Conservation (phyloP, 2,329 filamentous ascomycete species). For the Trichoderma afroharzianum region DNA sequence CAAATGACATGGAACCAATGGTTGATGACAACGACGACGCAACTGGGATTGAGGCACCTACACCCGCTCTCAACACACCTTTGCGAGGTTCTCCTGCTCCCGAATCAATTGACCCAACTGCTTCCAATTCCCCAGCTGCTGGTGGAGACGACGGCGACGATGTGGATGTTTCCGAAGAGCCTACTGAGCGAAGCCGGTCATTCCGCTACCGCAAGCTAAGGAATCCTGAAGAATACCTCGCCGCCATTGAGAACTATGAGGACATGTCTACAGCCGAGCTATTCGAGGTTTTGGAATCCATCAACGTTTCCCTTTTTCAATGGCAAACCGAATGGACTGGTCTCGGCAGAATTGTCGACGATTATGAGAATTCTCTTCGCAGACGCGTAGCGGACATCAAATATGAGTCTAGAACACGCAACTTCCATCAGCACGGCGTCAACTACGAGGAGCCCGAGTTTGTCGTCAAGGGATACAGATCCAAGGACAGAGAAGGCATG, state of each 20-base stretch:
- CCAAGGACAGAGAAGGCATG: slow-evolving; percentile 41
- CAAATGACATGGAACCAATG: slow-evolving; percentile 19
- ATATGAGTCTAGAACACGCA: slow-evolving; percentile 43
- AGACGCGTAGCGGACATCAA: slow-evolving; percentile 48
- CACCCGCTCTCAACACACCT: slow-evolving; percentile 38
- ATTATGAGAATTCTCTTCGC: slow-evolving; percentile 54
- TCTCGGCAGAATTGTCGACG: slow-evolving; percentile 49
- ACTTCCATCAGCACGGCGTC: slow-evolving; percentile 38
- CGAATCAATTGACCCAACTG: slow-evolving; percentile 37
- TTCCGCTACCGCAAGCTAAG: slow-evolving; percentile 50
- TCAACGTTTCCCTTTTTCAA: slow-evolving; percentile 44
- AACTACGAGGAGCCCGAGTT: slow-evolving; percentile 51
- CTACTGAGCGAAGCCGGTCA: slow-evolving; percentile 27
- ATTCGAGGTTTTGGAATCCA: slow-evolving; percentile 41
- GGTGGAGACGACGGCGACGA: slow-evolving; percentile 37
- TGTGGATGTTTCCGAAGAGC: slow-evolving; percentile 34
- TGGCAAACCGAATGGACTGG: slow-evolving; percentile 55
- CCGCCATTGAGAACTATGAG: slow-evolving; percentile 48
- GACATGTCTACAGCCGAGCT: slow-evolving; percentile 46
- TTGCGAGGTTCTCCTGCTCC: slow-evolving; percentile 37
- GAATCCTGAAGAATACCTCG: slow-evolving; percentile 46
- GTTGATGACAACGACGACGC: slow-evolving; percentile 30
- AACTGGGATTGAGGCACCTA: slow-evolving; percentile 32
- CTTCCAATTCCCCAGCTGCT: slow-evolving; percentile 37
- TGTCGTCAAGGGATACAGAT: slow-evolving; percentile 51